A percentile compares a stretch with the other conserved stretches of the same genome.
Evolutionary conservation across 768 basidiomycete genomes (phyloP).

Genomic region (Boletus subcaerulescens): DNA sequence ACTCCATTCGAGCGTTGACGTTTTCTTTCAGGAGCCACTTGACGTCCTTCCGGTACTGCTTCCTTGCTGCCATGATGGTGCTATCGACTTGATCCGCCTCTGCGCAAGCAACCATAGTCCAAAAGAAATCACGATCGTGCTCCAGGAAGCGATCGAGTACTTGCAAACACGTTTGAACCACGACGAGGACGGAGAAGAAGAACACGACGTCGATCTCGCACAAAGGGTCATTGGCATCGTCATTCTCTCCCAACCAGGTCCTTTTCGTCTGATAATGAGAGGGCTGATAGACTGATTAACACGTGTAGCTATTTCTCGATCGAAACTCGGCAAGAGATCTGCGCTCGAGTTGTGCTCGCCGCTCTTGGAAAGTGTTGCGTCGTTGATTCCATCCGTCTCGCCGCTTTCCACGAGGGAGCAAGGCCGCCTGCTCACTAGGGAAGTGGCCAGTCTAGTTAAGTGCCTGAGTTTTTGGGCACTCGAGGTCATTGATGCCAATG

Average conservation of each 20-base stretch:
- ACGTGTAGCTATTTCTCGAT: conserved; percentile 24
- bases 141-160: conserved; percentile 39
- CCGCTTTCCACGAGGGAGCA: conserved; percentile 7
- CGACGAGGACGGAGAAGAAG: conserved; percentile 16
- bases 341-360: conserved; percentile 21
- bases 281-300: not conserved
- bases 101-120: conserved; percentile 33
- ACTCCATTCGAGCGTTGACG: not conserved
- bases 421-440: conserved; percentile 21
- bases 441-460: conserved; percentile 16
- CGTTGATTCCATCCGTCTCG: conserved; percentile 17
- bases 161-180: conserved; percentile 18
- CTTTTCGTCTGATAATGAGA: not conserved
- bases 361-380: conserved; percentile 11
- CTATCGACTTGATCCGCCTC: conserved; percentile 31
- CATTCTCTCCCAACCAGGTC: conserved; percentile 24
- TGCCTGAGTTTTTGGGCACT: conserved; percentile 17
- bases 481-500: not conserved
- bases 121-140: conserved; percentile 42
- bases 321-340: conserved; percentile 23
- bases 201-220: conserved; percentile 6
- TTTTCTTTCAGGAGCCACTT: conserved; percentile 37
- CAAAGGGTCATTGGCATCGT: conserved; percentile 18
- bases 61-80: conserved; percentile 27
- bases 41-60: conserved; percentile 37